Evolutionary conservation across 75 land plant species (phyloP), one percentile per base, ranked within the genome.

Genomic region (Cryptomeria japonica): DNA sequence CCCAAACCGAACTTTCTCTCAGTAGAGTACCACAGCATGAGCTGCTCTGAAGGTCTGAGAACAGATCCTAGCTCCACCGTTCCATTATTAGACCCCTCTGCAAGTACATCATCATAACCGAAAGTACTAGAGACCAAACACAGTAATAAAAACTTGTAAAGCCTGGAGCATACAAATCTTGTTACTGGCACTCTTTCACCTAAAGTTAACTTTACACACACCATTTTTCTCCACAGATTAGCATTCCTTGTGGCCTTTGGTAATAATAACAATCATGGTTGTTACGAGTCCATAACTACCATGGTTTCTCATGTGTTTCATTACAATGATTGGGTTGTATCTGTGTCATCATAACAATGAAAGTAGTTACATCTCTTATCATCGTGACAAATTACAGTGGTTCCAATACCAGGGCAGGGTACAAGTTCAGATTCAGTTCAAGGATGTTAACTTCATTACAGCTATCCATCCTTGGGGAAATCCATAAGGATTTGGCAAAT

Each of bases 61-160:
- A 85, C 32, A 46, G 86, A 85, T 46, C 86, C 86, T 32, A 22
- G 41, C 42, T 85, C 68, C 61, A 85, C 68, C 34, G 11, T 56
- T 36, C 47, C 49, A 16, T 44, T 82, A 25, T 2, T 38, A 25
- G 47, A 31, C 47, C 84, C 49, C 19, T 39, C 82, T 79, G 82
- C 22, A 36, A 79, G 31, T 64, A 64, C 70, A 64, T 7, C 70
- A 64, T 64, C 70, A 32, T 75, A 34, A 38, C 77, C 77, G 34
- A 32, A 75, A 32, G 77, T 32, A 12, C 38, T 34, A 2, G 16
- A 34, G 13, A 75, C 37, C 34, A 75, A 75, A 75, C 77, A 75
- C 34, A 75, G 77, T 32, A 31, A 34, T 32, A 75, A 32, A 75
- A 75, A 34, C 37, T 75, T 75, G 77, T 12, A 75, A 11, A 75